Conservation (phyloP, 169 alveolate genomes). For the Plasmodium billcollinsi region DNA sequence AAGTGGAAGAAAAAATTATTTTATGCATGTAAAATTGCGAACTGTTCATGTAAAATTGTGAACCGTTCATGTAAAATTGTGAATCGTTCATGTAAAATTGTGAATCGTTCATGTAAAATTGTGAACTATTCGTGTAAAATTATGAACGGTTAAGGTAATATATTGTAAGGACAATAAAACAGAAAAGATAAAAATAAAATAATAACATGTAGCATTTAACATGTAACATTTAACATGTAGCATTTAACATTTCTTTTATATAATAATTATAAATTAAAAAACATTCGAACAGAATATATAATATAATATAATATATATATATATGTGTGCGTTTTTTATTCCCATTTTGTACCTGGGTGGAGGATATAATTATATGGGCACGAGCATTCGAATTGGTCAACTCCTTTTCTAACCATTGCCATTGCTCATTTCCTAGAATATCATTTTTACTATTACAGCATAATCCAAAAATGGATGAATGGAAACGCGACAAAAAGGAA, state of each 20-base stretch:
- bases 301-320: too few relatives aligned
- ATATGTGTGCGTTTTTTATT: neutral
- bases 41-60: neutral
- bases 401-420: conserved; percentile 92
- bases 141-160: too few relatives aligned
- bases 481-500: conserved; percentile 47
- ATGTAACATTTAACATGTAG: too few relatives aligned
- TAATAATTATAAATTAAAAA: too few relatives aligned
- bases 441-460: conserved; percentile 88
- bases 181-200: too few relatives aligned
- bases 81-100: neutral
- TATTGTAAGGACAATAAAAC: too few relatives aligned
- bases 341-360: conserved; percentile 86
- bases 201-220: too few relatives aligned
- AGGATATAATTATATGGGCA: conserved; percentile 90
- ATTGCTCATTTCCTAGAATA: conserved; percentile 91
- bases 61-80: too few relatives aligned
- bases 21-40: neutral
- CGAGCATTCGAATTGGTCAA: conserved; percentile 88
- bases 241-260: too few relatives aligned
- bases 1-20: conserved; percentile 8
- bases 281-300: too few relatives aligned
- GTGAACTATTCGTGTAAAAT: too few relatives aligned
- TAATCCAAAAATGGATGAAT: conserved; percentile 81
- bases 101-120: neutral